Evolutionary conservation across 1,139 yeast species (phyloP).

Genomic region (Yamadazyma buinensis): DNA sequence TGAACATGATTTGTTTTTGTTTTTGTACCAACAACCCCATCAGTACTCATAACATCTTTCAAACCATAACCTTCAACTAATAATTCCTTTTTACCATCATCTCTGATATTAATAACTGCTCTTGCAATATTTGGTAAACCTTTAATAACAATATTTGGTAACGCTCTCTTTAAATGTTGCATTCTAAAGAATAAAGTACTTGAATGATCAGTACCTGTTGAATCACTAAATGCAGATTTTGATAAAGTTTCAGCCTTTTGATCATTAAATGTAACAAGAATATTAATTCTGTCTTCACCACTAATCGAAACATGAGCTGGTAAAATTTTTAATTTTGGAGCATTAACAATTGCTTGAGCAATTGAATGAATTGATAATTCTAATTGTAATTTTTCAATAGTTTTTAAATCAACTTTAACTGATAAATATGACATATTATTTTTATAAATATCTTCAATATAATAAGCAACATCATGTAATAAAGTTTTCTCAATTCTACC

Average conservation of each 20-base stretch:
- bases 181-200: constrained; percentile 78
- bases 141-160: constrained; percentile 87
- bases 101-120: constrained; percentile 92
- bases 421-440: constrained; percentile 76
- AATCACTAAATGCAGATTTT: constrained; percentile 22
- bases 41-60: constrained; percentile 95
- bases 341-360: constrained; percentile 73
- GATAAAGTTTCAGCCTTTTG: constrained; percentile 33
- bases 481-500: constrained; percentile 95
- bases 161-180: constrained; percentile 80
- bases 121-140: constrained; percentile 89
- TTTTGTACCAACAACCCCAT: constrained; percentile 87
- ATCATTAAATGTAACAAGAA: constrained; percentile 64
- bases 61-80: constrained; percentile 97
- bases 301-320: constrained; percentile 67
- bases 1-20: constrained; percentile 90
- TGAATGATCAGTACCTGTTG: constrained; percentile 31
- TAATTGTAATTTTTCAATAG: constrained; percentile 86
- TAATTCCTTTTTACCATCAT: constrained; percentile 82
- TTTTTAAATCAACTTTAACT: constrained; percentile 74
- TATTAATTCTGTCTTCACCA: constrained; percentile 69
- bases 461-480: constrained; percentile 79
- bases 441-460: constrained; percentile 90
- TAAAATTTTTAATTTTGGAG: constrained; percentile 85
- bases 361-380: constrained; percentile 85